phyloP scores from a whole-genome alignment of 169 alveolate species.

The Plasmodium relictum region DNA sequence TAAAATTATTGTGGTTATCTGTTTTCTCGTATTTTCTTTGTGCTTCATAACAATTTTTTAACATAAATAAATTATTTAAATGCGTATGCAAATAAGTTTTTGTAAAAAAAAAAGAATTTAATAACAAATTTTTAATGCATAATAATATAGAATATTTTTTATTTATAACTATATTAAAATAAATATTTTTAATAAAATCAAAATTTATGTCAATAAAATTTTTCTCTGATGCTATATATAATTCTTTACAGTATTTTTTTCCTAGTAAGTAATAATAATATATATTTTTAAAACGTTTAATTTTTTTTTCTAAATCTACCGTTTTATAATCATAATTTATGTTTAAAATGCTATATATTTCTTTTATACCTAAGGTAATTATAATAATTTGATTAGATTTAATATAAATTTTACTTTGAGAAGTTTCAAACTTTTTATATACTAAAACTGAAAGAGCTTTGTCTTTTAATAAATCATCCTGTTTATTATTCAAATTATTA shows the following conservation, averaged over 20 bases:
- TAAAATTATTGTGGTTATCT: not conserved
- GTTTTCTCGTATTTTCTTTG: not conserved
- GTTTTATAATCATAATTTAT: slow-evolving; percentile 28
- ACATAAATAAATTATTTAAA: slow-evolving; percentile 14
- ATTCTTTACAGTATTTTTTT: slow-evolving; percentile 58
- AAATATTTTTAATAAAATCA: slow-evolving; percentile 25
- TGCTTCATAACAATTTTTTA: not conserved
- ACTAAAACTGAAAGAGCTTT: slow-evolving; percentile 20
- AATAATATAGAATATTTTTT: slow-evolving; percentile 36
- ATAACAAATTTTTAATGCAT: not conserved
- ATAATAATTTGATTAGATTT: slow-evolving; percentile 24
- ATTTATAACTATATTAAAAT: slow-evolving; percentile 32
- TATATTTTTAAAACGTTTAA: slow-evolving; percentile 25
- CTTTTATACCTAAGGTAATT: slow-evolving; percentile 42
- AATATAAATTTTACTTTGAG: slow-evolving; percentile 44
- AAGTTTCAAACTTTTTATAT: slow-evolving; percentile 42
- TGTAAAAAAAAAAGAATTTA: slow-evolving; percentile 71
- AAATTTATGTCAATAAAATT: slow-evolving; percentile 41
- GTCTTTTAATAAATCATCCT: not conserved
- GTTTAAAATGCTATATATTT: slow-evolving; percentile 42
- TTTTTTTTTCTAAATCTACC: slow-evolving; percentile 53
- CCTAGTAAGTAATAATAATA: slow-evolving; percentile 59
- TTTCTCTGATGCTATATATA: slow-evolving; percentile 62
- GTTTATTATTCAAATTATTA: not conserved
- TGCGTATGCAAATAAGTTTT: slow-evolving; percentile 16